A percentile compares a stretch with the other conserved stretches of the same genome.
Evolutionary conservation across 192 early-diverging fungal genomes (phyloP).

Genomic region (Diversispora epigaea): DNA sequence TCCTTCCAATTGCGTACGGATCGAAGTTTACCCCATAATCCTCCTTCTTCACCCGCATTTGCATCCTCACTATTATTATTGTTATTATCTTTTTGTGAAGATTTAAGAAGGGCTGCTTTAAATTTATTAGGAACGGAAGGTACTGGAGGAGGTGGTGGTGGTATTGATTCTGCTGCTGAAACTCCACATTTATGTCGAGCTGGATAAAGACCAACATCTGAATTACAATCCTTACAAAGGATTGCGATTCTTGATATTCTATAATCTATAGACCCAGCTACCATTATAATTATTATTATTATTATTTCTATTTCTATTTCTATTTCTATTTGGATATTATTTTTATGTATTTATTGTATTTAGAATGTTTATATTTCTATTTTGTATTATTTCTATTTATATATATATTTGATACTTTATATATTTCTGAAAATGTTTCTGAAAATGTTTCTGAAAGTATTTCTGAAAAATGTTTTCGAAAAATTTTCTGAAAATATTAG

Average conservation of each 20-base stretch:
- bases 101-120: neutral
- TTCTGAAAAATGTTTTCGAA: too few species aligned
- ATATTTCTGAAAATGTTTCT: too few species aligned
- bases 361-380: too few species aligned
- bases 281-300: too few species aligned
- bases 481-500: too few species aligned
- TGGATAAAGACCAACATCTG: constrained; percentile 64
- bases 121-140: constrained; percentile 17
- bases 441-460: too few species aligned
- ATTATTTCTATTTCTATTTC: too few species aligned
- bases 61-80: neutral
- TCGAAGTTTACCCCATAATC: constrained; percentile 26
- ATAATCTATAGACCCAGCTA: constrained; percentile 45
- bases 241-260: constrained; percentile 56
- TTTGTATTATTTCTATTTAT: too few species aligned
- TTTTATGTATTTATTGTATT: too few species aligned
- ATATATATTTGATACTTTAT: too few species aligned
- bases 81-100: neutral
- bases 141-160: constrained; percentile 40
- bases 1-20: constrained; percentile 18
- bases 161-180: constrained; percentile 34
- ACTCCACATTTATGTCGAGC: constrained; percentile 50
- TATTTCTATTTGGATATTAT: too few species aligned
- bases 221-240: constrained; percentile 60
- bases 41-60: neutral